Evolutionary conservation across 352 stramenopile genomes (phyloP).

Genomic region (Lagenidium giganteum): DNA sequence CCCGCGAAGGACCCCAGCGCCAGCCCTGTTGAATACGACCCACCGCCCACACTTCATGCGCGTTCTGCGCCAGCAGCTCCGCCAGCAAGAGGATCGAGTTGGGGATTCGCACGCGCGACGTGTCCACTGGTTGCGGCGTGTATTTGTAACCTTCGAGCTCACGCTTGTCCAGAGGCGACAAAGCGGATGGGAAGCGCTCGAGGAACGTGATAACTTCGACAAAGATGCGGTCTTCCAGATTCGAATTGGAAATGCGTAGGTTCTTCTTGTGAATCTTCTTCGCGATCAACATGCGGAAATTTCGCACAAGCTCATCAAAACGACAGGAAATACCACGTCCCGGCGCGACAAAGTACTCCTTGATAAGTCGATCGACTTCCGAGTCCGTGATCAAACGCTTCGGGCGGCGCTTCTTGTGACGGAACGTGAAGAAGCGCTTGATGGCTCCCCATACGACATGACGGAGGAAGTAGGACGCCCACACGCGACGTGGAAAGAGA

Average conservation of each 20-base stretch:
- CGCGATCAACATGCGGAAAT: constrained; percentile 78
- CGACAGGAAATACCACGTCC: constrained; percentile 69
- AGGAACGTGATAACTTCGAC: constrained; percentile 71
- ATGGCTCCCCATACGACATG: constrained; percentile 49
- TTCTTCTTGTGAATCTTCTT: constrained; percentile 66
- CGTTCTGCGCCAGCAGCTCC: constrained; percentile 70
- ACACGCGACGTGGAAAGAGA: constrained; percentile 44
- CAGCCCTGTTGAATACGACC: constrained; percentile 65
- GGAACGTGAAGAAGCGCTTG: constrained; percentile 24
- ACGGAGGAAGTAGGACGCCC: constrained; percentile 52
- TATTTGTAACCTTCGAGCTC: constrained; percentile 82
- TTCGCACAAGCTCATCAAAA: constrained; percentile 76
- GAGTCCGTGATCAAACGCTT: constrained; percentile 55
- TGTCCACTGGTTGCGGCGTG: constrained; percentile 58
- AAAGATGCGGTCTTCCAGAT: constrained; percentile 68
- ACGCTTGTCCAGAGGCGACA: constrained; percentile 68
- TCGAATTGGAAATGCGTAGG: constrained; percentile 40
- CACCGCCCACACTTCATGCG: constrained; percentile 79
- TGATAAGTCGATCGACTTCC: constrained; percentile 63
- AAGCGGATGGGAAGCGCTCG: constrained; percentile 62
- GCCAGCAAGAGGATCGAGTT: constrained; percentile 56
- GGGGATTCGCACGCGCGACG: constrained; percentile 48
- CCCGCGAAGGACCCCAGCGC: constrained; percentile 49
- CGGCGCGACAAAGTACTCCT: constrained; percentile 45
- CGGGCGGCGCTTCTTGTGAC: constrained; percentile 30